Percentiles rank a stretch among this genome's conserved stretches.
Conservation (phyloP, 352 stramenopile species). For the Phytophthora fragariae region DNA sequence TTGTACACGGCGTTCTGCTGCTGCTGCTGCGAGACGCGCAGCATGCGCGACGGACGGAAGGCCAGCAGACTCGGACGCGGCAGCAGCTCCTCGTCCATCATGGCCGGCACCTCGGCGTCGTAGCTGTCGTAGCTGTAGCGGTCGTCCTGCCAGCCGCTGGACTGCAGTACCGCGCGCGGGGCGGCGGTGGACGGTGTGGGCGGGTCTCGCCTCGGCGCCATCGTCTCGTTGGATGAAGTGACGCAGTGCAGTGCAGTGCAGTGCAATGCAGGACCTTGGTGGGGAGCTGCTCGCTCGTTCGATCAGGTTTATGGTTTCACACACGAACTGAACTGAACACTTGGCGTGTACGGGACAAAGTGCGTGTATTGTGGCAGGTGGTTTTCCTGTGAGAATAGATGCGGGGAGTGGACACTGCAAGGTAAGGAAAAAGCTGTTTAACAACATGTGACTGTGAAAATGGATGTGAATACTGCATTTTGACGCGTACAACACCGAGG, state of each 20-base stretch:
- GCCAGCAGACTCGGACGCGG: conserved; percentile 54
- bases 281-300: conserved; percentile 14
- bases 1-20: conserved; percentile 55
- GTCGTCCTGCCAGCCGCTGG: conserved; percentile 29
- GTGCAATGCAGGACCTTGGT: neutral
- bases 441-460: neutral
- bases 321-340: conserved; percentile 33
- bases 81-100: conserved; percentile 40
- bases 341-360: conserved; percentile 1
- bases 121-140: conserved; percentile 32
- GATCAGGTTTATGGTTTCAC: conserved; percentile 33
- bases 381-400: conserved; percentile 12
- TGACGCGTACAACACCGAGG: neutral
- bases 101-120: conserved; percentile 45
- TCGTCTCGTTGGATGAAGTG: conserved; percentile 25
- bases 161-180: conserved; percentile 36
- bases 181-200: conserved; percentile 34
- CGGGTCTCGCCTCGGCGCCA: conserved; percentile 35
- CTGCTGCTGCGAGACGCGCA: conserved; percentile 57
- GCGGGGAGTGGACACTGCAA: neutral
- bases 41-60: conserved; percentile 57
- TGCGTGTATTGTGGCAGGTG: neutral
- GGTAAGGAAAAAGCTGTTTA: neutral
- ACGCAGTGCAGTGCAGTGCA: too few relatives aligned
- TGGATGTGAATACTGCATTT: neutral